phyloP scores from a whole-genome alignment of 208 protist genomes.

The Leishmania lainsoni region DNA sequence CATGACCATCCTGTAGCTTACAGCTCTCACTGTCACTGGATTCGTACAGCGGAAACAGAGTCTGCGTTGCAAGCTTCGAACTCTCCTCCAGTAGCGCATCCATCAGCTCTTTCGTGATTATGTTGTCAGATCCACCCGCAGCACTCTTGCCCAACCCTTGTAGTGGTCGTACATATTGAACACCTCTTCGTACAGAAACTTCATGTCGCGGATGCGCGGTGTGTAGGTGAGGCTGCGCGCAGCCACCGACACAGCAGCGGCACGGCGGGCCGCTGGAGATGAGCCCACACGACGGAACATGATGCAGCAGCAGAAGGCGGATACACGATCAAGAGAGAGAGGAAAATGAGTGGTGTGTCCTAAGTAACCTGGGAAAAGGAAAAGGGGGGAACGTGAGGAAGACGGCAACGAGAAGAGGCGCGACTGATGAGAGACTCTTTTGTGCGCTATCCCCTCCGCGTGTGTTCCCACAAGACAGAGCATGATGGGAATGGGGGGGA shows the following conservation, averaged over 20 bases:
- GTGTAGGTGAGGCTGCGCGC: constrained; percentile 48
- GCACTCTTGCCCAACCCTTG: constrained; percentile 49
- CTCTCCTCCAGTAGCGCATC: constrained; percentile 72
- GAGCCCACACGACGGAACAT: constrained; percentile 55
- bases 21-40: constrained; percentile 61
- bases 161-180: constrained; percentile 86
- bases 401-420: background rate
- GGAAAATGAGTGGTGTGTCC: background rate
- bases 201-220: constrained; percentile 51
- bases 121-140: constrained; percentile 11
- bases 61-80: constrained; percentile 58
- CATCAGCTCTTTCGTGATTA: constrained; percentile 74
- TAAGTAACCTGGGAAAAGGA: background rate
- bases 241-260: constrained; percentile 13
- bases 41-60: constrained; percentile 69
- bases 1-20: constrained; percentile 49
- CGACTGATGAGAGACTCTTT: background rate
- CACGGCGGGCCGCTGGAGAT: constrained; percentile 5
- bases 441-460: background rate
- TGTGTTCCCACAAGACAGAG: background rate
- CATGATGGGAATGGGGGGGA: no score
- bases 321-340: constrained; percentile 8
- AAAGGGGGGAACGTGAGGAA: background rate
- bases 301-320: background rate
- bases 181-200: constrained; percentile 87